These are phyloP conservation scores for Gossypioides kirkii DNA, from an alignment of 345 rosid genomes.

Conservation along the genomic window DNA sequence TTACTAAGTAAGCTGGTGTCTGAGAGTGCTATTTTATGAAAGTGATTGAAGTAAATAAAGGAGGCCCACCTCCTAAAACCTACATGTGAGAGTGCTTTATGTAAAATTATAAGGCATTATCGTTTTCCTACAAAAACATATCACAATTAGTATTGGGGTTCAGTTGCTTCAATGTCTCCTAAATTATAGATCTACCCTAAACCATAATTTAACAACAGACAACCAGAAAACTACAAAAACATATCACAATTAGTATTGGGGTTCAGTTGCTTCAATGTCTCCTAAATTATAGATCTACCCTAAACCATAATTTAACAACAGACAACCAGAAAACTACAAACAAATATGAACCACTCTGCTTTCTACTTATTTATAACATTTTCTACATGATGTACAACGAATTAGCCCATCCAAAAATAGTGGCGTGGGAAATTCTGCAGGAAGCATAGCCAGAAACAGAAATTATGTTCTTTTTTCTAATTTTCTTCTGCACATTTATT, in stretches of 20 bases:
- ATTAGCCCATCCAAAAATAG: background rate
- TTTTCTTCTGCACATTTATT: too few species aligned
- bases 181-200: background rate
- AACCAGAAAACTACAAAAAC: slow-evolving; percentile 9
- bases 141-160: background rate
- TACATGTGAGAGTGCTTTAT: slow-evolving; percentile 7
- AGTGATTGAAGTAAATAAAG: slow-evolving; percentile 25
- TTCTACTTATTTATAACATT: background rate
- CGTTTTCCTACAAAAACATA: slow-evolving; percentile 4
- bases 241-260: background rate
- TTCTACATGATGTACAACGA: background rate
- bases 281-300: background rate
- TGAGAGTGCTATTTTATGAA: slow-evolving; percentile 22
- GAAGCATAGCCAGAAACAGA: background rate
- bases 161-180: background rate
- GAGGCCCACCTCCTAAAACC: slow-evolving; percentile 21
- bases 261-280: background rate
- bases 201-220: slow-evolving; percentile 9
- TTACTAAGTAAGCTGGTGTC: slow-evolving; percentile 12
- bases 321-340: slow-evolving; percentile 13
- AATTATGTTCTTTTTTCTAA: too few species aligned
- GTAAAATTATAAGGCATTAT: slow-evolving; percentile 14
- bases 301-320: slow-evolving; percentile 9
- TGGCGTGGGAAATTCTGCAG: background rate
- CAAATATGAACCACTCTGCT: background rate